These are phyloP conservation scores for Verticillium longisporum DNA, from an alignment of 2,329 filamentous ascomycete genomes.

Conservation along the genomic window DNA sequence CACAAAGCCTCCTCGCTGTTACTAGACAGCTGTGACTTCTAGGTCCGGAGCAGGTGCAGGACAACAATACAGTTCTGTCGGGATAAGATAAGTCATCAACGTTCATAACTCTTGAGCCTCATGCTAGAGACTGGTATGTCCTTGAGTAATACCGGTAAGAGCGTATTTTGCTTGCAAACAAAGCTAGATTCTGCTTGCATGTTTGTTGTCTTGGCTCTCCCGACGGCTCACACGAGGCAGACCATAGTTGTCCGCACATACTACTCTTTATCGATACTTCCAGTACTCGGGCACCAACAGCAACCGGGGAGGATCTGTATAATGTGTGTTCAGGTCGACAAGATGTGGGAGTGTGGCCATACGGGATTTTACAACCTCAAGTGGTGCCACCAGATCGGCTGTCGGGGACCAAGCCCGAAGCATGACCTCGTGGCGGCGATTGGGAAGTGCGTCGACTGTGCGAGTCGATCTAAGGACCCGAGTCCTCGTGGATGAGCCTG, in stretches of 20 bases:
- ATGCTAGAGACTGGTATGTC: not conserved
- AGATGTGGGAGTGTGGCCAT: constrained; percentile 29
- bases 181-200: not conserved
- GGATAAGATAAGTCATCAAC: not conserved
- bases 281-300: too few species aligned
- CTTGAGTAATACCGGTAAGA: not conserved
- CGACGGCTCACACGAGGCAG: not conserved
- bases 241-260: not conserved
- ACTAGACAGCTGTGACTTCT: constrained; percentile 12
- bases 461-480: constrained; percentile 15
- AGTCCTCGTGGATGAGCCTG: constrained; percentile 5
- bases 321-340: constrained; percentile 34
- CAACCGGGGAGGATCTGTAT: not conserved
- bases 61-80: not conserved
- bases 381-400: constrained; percentile 27
- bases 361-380: constrained; percentile 25
- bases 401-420: constrained; percentile 27
- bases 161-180: not conserved
- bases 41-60: constrained; percentile 9
- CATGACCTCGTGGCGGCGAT: constrained; percentile 21
- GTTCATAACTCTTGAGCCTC: not conserved
- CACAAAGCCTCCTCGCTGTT: constrained; percentile 11
- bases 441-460: constrained; percentile 23
- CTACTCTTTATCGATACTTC: not conserved
- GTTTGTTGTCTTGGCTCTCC: not conserved